Percentiles rank a stretch among this genome's conserved stretches.
Evolutionary conservation across 2,329 filamentous ascomycete genomes (phyloP).

Genomic region (Ilyonectria robusta): DNA sequence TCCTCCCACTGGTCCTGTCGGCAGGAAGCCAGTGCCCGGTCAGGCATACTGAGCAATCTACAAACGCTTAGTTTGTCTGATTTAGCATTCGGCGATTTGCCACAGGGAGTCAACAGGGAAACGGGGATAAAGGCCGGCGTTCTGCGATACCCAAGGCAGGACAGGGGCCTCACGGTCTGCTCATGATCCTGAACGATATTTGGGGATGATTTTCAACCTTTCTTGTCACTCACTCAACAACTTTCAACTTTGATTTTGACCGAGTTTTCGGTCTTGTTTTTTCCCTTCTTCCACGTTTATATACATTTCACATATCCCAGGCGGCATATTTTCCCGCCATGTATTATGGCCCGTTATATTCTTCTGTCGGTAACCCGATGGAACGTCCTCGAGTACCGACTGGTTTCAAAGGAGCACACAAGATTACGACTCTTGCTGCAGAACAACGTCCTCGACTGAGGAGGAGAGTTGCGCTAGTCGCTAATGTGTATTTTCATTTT

Average conservation of each 20-base stretch:
- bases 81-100: slow-evolving; percentile 33
- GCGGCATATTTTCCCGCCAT: slow-evolving; percentile 33
- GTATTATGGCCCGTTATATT: slow-evolving; percentile 38
- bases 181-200: slow-evolving; percentile 42
- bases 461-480: slow-evolving; percentile 44
- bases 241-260: slow-evolving; percentile 27
- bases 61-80: slow-evolving; percentile 23
- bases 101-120: slow-evolving; percentile 39
- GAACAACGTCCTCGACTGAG: slow-evolving; percentile 19
- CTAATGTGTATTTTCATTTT: slow-evolving; percentile 49
- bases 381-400: slow-evolving; percentile 23
- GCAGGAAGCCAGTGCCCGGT: slow-evolving; percentile 70
- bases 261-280: slow-evolving; percentile 33
- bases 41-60: slow-evolving; percentile 61
- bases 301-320: slow-evolving; percentile 43
- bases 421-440: slow-evolving; percentile 36
- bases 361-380: slow-evolving; percentile 30
- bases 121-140: slow-evolving; percentile 50
- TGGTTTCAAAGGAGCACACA: slow-evolving; percentile 30
- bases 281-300: slow-evolving; percentile 41
- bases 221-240: slow-evolving; percentile 45
- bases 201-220: slow-evolving; percentile 43
- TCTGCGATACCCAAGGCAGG: slow-evolving; percentile 46
- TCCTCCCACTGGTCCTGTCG: slow-evolving; percentile 57
- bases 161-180: slow-evolving; percentile 42